Conservation (phyloP, 176 grass and related monocot genomes). For the Cenchrus americanus region DNA sequence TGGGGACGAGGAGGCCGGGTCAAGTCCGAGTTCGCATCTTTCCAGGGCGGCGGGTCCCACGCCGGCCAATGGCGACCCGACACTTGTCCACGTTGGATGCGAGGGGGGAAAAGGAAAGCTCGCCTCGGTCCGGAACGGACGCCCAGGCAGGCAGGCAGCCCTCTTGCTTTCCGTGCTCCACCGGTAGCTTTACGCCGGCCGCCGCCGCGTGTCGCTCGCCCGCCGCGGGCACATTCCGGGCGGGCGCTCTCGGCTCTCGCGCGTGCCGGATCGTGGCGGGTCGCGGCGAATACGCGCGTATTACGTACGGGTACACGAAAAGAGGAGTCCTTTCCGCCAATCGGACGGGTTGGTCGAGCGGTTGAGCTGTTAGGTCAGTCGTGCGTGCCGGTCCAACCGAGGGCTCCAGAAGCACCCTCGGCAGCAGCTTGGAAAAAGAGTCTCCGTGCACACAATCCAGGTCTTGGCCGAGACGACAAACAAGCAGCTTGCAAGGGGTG, state of each 20-base stretch:
- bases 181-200: neutral
- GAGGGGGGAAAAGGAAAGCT: neutral
- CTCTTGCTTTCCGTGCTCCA: neutral
- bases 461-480: too few species aligned
- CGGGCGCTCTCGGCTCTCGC: neutral
- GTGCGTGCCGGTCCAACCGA: too few species aligned
- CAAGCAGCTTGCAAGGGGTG: too few species aligned
- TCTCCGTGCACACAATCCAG: too few species aligned
- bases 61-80: neutral
- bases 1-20: too few species aligned
- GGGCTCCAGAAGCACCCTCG: too few species aligned
- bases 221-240: neutral
- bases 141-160: neutral
- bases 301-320: too few species aligned
- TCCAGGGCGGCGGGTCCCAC: neutral
- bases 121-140: neutral
- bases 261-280: neutral
- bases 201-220: conserved; percentile 4
- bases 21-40: neutral
- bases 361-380: too few species aligned
- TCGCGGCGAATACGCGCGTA: too few species aligned
- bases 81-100: conserved; percentile 33
- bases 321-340: too few species aligned
- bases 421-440: too few species aligned
- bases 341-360: too few species aligned